Evolutionary conservation across 2,329 filamentous ascomycete species (phyloP), one percentile per base, ranked within the genome.

Genomic region (Colletotrichum sp.): DNA sequence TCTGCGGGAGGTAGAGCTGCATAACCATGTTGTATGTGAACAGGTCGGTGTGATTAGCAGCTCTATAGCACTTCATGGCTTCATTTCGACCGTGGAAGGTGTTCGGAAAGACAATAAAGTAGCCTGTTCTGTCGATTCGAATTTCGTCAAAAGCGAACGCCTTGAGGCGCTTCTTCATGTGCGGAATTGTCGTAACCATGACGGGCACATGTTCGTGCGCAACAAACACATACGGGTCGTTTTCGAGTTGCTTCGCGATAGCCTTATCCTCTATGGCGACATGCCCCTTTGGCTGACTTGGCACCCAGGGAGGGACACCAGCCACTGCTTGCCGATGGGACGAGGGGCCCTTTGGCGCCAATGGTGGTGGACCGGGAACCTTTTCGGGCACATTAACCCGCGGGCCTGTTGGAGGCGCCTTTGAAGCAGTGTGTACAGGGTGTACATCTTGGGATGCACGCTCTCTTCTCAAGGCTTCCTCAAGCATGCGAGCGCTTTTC

Each of bases 1-100:
- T 77, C 5, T 80, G 79, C 69, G 81, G 87, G 75, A 84, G 80
- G 77, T 80, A 94, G 72, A 95, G 93, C 82, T 96, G 94, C 95
- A 99, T 98, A 60, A 92, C 91, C 94, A 99, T 96, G 76, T 87
- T 88, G 77, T 99, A 99, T 2, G 94, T 98, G 87, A 99, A 99
- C 78, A 99, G 92, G 8, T 94, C 91, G 59, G 94, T 94, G 83
- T 94, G 94, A 82, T 98, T 93, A 79, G 95, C 96, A 68, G 93
- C 91, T 70, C 92, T 90, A 83, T 92, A 96, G 82, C 96, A 98
- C 77, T 94, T 90, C 79, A 95, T 93, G 1, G 95, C 94, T 84
- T 98, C 96, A 71, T 93, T 89, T 80, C 96, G 93, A 4, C 96
- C 96, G 10, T 90, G 88, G 71, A 91, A 90, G 3, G 92, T 95